Evolutionary conservation across 805 yeast genomes (phyloP).

Genomic region (Kuraishia hungarica): DNA sequence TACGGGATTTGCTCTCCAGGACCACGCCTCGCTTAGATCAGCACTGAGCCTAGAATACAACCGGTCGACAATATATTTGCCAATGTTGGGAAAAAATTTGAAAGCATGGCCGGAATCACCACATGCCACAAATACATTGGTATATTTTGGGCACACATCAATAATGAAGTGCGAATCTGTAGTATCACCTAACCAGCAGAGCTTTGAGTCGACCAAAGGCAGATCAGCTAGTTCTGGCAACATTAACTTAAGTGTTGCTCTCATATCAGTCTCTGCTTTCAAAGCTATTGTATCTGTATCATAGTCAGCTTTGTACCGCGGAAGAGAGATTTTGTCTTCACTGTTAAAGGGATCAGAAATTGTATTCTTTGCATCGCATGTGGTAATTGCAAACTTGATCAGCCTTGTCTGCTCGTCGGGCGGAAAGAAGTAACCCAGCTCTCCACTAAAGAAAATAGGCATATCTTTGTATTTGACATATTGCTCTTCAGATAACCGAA

Average conservation of each 20-base stretch:
- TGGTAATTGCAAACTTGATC: slow-evolving; percentile 28
- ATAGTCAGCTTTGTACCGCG: slow-evolving; percentile 21
- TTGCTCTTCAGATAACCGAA: slow-evolving; percentile 26
- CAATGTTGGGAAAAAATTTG: slow-evolving; percentile 33
- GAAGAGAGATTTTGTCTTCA: slow-evolving; percentile 16
- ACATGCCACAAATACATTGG: slow-evolving; percentile 24
- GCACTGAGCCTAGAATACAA: slow-evolving; percentile 15
- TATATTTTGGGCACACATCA: slow-evolving; percentile 21
- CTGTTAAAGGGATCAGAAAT: slow-evolving; percentile 19
- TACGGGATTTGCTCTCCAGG: slow-evolving; percentile 16
- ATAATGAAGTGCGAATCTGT: slow-evolving; percentile 26
- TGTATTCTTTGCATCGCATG: slow-evolving; percentile 13
- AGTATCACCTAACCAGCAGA: slow-evolving; percentile 21
- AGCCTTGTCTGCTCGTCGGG: slow-evolving; percentile 28
- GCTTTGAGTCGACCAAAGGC: slow-evolving; percentile 7
- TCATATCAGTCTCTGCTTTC: slow-evolving; percentile 17
- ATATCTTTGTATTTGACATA: slow-evolving; percentile 24
- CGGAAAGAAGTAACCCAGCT: slow-evolving; percentile 37
- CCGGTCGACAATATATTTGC: slow-evolving; percentile 24
- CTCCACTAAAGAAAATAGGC: slow-evolving; percentile 34
- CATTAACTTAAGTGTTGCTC: slow-evolving; percentile 15
- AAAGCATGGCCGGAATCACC: slow-evolving; percentile 36
- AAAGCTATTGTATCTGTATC: slow-evolving; percentile 24
- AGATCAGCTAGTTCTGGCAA: slow-evolving; percentile 28
- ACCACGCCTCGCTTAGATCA: slow-evolving; percentile 17